Base-by-base conservation (phyloP, 2,329 filamentous ascomycete genomes). In the Neopestalotiopsis sp. region DNA sequence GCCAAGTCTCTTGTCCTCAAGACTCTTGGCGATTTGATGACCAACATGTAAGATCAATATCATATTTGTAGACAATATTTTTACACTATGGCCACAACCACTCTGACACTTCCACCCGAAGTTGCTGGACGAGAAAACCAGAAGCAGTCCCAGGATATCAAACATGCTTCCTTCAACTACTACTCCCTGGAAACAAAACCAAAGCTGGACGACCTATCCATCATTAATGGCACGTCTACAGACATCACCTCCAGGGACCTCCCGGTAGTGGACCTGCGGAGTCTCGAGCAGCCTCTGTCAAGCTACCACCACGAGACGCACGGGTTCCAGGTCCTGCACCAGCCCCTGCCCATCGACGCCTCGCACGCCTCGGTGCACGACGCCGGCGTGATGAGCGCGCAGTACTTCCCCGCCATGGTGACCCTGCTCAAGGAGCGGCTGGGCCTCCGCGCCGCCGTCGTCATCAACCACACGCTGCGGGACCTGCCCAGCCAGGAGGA, bases 391-490 rank as follows among this genome's bases (percentile, higher is more conserved):
- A 49, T 65, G 63, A 28, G 28, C 24, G 17, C 24, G 13, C n/a
- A 65, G 42, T 65, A 65, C 40, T 65, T 53, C 24, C 40, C 63
- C 17, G 53, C 63, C n/a, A 32, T 65, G 30, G 10, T 56, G 10
- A 34, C 40, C 4, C 17, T 65, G 20, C 40, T 65, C 28, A 65
- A 56, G n/a, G 45, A 65, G 17, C 9, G 6, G 20, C 30, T 65
- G 10, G 14, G 24, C 5, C 5, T 49, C n/a, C 63, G 63, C 40
- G 56, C 63, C 5, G 63, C 63, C 17, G 63, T 56, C 24, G 24
- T 65, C n/a, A 56, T 65, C 63, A 65, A 53, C 40, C 45, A 49
- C 20, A 65, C 63, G 9, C 10, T 65, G 63, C 17, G 63, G 7
- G 63, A 56, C 40, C 14, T 65, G n/a, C 6, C 63, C 13, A 17